A percentile compares a stretch with the other conserved stretches of the same genome.
Evolutionary conservation across 1,139 yeast genomes (phyloP).

Genomic region (Pneumocystis carinii): DNA sequence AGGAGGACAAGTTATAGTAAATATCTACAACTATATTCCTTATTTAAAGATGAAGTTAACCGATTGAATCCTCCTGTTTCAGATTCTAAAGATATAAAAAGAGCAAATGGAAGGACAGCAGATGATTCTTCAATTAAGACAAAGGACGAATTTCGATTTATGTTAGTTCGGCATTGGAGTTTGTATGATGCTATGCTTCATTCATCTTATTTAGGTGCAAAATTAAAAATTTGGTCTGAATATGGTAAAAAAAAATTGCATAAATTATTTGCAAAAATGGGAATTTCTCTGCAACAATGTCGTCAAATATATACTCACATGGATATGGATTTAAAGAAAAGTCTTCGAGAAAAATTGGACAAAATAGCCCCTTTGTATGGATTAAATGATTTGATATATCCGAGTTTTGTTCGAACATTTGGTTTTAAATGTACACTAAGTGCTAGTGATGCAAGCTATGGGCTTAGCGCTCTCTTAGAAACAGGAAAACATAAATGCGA

Average conservation of each 20-base stretch:
- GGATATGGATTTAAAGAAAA: slow-evolving; percentile 65
- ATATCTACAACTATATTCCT: slow-evolving; percentile 56
- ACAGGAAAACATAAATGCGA: slow-evolving; percentile 18
- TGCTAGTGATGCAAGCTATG: slow-evolving; percentile 88
- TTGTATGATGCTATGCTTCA: slow-evolving; percentile 80
- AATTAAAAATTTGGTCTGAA: slow-evolving; percentile 76
- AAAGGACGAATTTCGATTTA: slow-evolving; percentile 75
- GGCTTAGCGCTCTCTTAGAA: slow-evolving; percentile 72
- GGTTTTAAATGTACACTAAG: slow-evolving; percentile 79
- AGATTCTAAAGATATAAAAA: slow-evolving; percentile 25
- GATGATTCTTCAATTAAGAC: slow-evolving; percentile 51
- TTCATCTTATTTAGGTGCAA: slow-evolving; percentile 79
- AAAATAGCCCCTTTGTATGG: slow-evolving; percentile 65
- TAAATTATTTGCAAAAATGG: slow-evolving; percentile 91
- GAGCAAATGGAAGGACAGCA: slow-evolving; percentile 19
- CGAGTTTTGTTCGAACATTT: slow-evolving; percentile 71
- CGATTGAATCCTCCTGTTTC: slow-evolving; percentile 37
- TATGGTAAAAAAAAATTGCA: slow-evolving; percentile 78
- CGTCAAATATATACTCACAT: slow-evolving; percentile 87
- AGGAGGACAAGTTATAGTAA: slow-evolving; percentile 46
- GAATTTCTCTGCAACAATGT: slow-evolving; percentile 74
- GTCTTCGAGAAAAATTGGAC: slow-evolving; percentile 51
- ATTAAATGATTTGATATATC: slow-evolving; percentile 65
- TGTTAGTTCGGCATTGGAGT: slow-evolving; percentile 83
- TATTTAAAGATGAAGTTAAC: slow-evolving; percentile 67